Percentiles rank a stretch among this genome's conserved stretches.
Conservation (phyloP, 2,329 filamentous ascomycete species). For the Botrytis cinerea region DNA sequence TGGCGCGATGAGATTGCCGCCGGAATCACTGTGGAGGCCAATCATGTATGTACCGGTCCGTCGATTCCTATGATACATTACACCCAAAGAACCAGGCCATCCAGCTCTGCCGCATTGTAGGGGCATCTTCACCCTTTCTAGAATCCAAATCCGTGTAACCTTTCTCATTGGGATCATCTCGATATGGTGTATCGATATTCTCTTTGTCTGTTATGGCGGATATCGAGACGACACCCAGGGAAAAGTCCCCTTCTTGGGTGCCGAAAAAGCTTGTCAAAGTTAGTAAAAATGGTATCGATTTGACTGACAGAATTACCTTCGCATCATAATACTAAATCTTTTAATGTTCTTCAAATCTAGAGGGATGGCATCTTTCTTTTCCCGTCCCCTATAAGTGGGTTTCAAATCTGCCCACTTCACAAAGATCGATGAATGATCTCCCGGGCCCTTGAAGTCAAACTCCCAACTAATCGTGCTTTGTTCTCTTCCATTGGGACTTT, state of each 20-base stretch:
- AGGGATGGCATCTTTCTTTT: constrained; percentile 58
- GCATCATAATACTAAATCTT: constrained; percentile 75
- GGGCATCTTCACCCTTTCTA: neutral
- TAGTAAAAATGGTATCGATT: constrained; percentile 25
- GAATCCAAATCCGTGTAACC: neutral
- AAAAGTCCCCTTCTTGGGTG: constrained; percentile 68
- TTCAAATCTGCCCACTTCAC: constrained; percentile 66
- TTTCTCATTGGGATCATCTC: constrained; percentile 29
- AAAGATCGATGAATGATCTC: constrained; percentile 48
- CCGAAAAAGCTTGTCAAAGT: constrained; percentile 68
- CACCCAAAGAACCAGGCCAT: constrained; percentile 24
- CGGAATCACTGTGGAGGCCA: constrained; percentile 2
- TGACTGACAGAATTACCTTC: constrained; percentile 59
- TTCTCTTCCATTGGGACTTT: constrained; percentile 65
- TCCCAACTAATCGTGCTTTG: constrained; percentile 74
- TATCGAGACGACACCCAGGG: constrained; percentile 56
- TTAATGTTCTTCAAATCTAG: constrained; percentile 63
- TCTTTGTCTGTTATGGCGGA: constrained; percentile 45
- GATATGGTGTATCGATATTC: constrained; percentile 26
- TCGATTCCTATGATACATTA: constrained; percentile 21
- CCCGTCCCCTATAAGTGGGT: constrained; percentile 71
- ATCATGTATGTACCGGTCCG: constrained; percentile 13
- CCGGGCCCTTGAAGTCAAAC: constrained; percentile 58
- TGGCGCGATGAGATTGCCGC: constrained; percentile 4
- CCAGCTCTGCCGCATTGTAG: constrained; percentile 23